Percentiles rank a stretch among this genome's conserved stretches.
phyloP scores from a whole-genome alignment of 2,329 filamentous ascomycete species.

The Colletotrichum sp. region DNA sequence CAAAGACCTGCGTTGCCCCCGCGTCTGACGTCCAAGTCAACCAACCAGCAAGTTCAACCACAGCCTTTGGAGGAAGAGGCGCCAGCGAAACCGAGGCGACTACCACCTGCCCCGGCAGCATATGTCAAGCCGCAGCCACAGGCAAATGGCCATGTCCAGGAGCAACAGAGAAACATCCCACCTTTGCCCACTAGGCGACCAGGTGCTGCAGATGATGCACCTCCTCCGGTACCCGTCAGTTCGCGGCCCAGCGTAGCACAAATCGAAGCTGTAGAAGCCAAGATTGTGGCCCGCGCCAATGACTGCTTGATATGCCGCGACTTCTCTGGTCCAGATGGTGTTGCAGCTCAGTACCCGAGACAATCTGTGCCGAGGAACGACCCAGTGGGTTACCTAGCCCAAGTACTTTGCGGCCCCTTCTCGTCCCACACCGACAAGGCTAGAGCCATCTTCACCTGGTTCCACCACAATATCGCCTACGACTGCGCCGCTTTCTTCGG shows the following conservation, averaged over 20 bases:
- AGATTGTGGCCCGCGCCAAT: slow-evolving; percentile 30
- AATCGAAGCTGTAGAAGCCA: slow-evolving; percentile 49
- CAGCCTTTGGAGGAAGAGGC: background rate
- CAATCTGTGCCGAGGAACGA: slow-evolving; percentile 69
- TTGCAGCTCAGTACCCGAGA: slow-evolving; percentile 79
- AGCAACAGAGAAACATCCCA: slow-evolving; percentile 16
- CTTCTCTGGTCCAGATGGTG: slow-evolving; percentile 80
- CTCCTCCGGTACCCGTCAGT: slow-evolving; percentile 57
- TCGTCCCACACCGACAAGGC: slow-evolving; percentile 88
- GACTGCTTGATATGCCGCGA: slow-evolving; percentile 86
- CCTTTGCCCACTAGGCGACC: slow-evolving; percentile 18
- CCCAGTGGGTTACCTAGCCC: slow-evolving; percentile 77
- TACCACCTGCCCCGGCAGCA: slow-evolving; percentile 17
- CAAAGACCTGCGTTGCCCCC: slow-evolving; percentile 52
- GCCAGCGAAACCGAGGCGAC: slow-evolving; percentile 13
- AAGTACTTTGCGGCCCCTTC: slow-evolving; percentile 80
- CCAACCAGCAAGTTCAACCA: slow-evolving; percentile 26
- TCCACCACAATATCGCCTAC: slow-evolving; percentile 91
- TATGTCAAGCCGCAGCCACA: slow-evolving; percentile 5
- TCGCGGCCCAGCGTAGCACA: slow-evolving; percentile 59
- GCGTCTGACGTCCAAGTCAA: slow-evolving; percentile 55
- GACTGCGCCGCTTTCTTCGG: slow-evolving; percentile 82
- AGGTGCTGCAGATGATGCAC: slow-evolving; percentile 34
- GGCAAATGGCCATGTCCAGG: slow-evolving; percentile 25
- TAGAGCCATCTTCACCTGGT: slow-evolving; percentile 91